These are phyloP conservation scores for Lasiodiplodia sp. DNA, from an alignment of 2,329 filamentous ascomycete genomes.

Conservation along the genomic window DNA sequence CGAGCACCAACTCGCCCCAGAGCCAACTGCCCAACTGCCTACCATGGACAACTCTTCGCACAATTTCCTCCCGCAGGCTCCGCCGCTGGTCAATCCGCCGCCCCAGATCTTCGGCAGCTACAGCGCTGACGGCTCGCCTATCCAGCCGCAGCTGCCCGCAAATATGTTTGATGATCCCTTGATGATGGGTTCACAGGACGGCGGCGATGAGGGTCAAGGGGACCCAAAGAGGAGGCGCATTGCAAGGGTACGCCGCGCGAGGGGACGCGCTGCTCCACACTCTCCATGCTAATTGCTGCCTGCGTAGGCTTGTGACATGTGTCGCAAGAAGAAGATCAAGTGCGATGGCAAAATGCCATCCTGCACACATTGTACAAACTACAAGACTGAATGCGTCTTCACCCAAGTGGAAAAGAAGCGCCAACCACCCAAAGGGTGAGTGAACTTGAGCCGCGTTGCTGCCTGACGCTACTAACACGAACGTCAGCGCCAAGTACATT, in stretches of 20 bases:
- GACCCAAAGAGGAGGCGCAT: slow-evolving; percentile 91
- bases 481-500: slow-evolving; percentile 87
- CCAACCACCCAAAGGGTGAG: slow-evolving; percentile 93
- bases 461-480: slow-evolving; percentile 19
- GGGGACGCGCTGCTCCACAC: slow-evolving; percentile 23
- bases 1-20: not conserved
- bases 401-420: slow-evolving; percentile 99
- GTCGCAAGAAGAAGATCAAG: slow-evolving; percentile 94
- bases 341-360: slow-evolving; percentile 95
- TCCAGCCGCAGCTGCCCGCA: slow-evolving; percentile 41
- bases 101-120: slow-evolving; percentile 50
- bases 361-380: slow-evolving; percentile 95
- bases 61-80: slow-evolving; percentile 39
- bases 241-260: slow-evolving; percentile 70
- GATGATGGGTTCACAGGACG: slow-evolving; percentile 43
- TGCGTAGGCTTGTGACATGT: slow-evolving; percentile 90
- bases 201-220: slow-evolving; percentile 54
- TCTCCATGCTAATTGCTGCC: slow-evolving; percentile 5
- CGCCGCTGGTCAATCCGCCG: slow-evolving; percentile 48
- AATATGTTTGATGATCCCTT: slow-evolving; percentile 52
- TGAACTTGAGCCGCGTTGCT: slow-evolving; percentile 26
- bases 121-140: slow-evolving; percentile 46
- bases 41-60: slow-evolving; percentile 41
- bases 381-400: slow-evolving; percentile 97
- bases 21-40: slow-evolving; percentile 14